These are phyloP conservation scores for Candida pseudofarinosa DNA, from an alignment of 805 yeast genomes.

Conservation along the genomic window DNA sequence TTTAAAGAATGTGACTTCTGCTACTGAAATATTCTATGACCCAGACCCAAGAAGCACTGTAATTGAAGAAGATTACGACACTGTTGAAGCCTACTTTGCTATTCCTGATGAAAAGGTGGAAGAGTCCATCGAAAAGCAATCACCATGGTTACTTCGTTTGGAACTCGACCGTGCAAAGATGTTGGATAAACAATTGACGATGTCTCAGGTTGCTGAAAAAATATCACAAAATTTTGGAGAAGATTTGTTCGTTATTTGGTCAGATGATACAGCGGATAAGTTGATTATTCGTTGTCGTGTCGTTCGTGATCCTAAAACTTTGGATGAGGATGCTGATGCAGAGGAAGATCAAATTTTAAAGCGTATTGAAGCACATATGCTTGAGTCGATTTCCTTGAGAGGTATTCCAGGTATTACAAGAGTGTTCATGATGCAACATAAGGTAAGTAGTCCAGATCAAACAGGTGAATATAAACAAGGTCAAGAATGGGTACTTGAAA, in stretches of 20 bases:
- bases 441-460: constrained; percentile 64
- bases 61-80: constrained; percentile 93
- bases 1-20: constrained; percentile 90
- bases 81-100: constrained; percentile 94
- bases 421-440: constrained; percentile 86
- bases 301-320: constrained; percentile 88
- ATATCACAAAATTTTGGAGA: constrained; percentile 90
- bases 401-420: constrained; percentile 94
- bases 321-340: constrained; percentile 91
- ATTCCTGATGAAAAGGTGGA: constrained; percentile 98
- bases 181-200: constrained; percentile 95
- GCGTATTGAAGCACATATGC: constrained; percentile 93
- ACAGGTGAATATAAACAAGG: constrained; percentile 85
- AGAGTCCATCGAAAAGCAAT: constrained; percentile 87
- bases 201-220: constrained; percentile 97
- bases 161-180: constrained; percentile 98
- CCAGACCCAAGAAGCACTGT: constrained; percentile 98
- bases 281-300: constrained; percentile 97
- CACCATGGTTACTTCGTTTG: constrained; percentile 96
- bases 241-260: constrained; percentile 96
- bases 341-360: constrained; percentile 96
- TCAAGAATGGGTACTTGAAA: constrained; percentile 97
- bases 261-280: constrained; percentile 97
- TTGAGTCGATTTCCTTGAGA: constrained; percentile 88
- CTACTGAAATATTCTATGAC: constrained; percentile 94